Evolutionary conservation across 805 yeast species (phyloP).

Genomic region (Wickerhamiella brachini): DNA sequence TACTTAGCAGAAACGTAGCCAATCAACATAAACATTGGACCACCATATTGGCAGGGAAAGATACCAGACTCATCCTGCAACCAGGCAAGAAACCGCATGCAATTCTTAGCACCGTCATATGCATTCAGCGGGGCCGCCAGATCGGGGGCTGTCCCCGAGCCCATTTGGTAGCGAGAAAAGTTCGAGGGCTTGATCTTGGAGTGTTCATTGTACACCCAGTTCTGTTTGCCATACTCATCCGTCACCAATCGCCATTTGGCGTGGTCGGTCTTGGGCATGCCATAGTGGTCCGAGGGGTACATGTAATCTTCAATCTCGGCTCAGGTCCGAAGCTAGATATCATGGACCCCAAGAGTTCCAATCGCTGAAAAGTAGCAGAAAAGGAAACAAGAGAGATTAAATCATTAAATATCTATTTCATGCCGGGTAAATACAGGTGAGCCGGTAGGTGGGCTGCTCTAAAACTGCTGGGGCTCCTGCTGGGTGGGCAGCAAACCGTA

Average conservation of each 20-base stretch:
- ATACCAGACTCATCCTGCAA: constrained; percentile 78
- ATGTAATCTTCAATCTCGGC: neutral
- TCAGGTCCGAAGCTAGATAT: too few relatives aligned
- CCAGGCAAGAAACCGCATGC: constrained; percentile 51
- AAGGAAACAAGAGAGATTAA: neutral
- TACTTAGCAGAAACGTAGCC: constrained; percentile 72
- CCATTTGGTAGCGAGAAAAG: constrained; percentile 21
- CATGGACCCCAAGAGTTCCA: too few relatives aligned
- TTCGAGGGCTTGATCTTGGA: constrained; percentile 23
- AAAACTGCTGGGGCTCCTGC: constrained; percentile 23
- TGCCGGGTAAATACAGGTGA: too few relatives aligned
- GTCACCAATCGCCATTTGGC: constrained; percentile 60
- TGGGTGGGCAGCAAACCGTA: constrained; percentile 79
- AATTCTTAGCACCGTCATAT: constrained; percentile 45
- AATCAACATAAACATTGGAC: constrained; percentile 94
- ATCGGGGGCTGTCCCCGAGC: constrained; percentile 20
- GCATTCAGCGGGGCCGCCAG: constrained; percentile 21
- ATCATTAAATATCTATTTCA: neutral
- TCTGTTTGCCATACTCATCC: constrained; percentile 60
- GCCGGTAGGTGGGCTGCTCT: neutral
- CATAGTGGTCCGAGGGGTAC: constrained; percentile 49
- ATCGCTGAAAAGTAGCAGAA: neutral
- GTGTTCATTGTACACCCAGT: constrained; percentile 51
- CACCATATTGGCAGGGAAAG: constrained; percentile 86
- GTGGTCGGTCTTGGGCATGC: constrained; percentile 55